Evolutionary conservation across 805 yeast genomes (phyloP).

Genomic region (Saturnispora serradocipensis): DNA sequence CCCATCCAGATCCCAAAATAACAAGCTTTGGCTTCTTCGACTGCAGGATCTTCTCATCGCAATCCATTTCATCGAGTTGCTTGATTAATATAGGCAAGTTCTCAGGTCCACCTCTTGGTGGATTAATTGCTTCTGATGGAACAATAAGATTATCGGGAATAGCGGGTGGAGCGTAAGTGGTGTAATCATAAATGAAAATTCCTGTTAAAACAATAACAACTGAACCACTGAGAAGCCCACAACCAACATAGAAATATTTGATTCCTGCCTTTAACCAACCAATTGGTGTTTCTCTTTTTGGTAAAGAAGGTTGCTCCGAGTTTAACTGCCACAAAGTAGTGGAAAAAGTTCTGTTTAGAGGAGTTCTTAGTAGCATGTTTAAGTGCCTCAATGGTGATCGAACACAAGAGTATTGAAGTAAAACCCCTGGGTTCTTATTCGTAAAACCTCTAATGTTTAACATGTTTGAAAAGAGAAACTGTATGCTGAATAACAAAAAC

Average conservation of each 20-base stretch:
- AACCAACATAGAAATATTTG: slow-evolving; percentile 28
- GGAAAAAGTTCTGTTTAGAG: neutral
- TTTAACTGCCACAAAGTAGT: neutral
- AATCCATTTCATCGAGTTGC: slow-evolving; percentile 50
- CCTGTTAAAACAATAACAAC: slow-evolving; percentile 33
- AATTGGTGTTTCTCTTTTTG: slow-evolving; percentile 12
- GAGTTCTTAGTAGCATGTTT: neutral
- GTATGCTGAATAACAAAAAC: neutral
- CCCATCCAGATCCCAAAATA: slow-evolving; percentile 90
- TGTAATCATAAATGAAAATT: slow-evolving; percentile 56
- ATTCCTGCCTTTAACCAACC: slow-evolving; percentile 25
- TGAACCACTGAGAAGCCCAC: slow-evolving; percentile 38
- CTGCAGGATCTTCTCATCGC: slow-evolving; percentile 36
- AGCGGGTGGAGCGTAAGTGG: slow-evolving; percentile 45
- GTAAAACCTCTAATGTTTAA: neutral
- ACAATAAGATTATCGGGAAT: slow-evolving; percentile 37
- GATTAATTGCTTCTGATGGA: slow-evolving; percentile 43
- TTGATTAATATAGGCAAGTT: slow-evolving; percentile 52
- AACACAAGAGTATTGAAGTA: neutral
- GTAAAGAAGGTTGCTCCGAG: neutral
- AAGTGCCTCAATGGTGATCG: neutral
- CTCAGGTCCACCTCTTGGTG: slow-evolving; percentile 61
- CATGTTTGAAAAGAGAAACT: neutral
- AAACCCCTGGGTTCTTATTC: neutral
- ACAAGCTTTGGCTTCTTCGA: slow-evolving; percentile 62